Base-by-base conservation (phyloP, 2,329 filamentous ascomycete genomes). In the Calonectria naviculata region DNA sequence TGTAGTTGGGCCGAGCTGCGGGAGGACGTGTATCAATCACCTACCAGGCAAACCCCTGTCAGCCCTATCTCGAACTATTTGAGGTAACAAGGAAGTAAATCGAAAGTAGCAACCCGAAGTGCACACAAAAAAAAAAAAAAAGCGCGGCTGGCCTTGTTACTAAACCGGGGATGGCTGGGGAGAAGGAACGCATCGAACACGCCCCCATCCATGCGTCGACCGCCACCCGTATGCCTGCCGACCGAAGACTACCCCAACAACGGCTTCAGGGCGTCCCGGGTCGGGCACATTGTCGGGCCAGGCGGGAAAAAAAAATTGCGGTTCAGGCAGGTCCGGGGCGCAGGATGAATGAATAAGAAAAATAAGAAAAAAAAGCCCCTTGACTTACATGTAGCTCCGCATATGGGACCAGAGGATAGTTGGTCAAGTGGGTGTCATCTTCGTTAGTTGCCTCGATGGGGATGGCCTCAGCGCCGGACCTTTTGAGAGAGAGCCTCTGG, bases 1-100 rank as follows among this genome's bases (percentile, higher is more conserved):
- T 93, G 84, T 94, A 95, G 83, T 98, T 95, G 73, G 91, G 91
- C 73, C 94, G 92, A 73, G 92, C 91, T 61, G 90, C 89, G 56
- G 91, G 89, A 58, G 95, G 95, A 65, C 96, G 93, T 65, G 90
- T 93, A 84, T 98, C 96, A 76, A 88, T 86, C 75, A 98, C 91
- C 95, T 97, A 68, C 72, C 70, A 73, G 72, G 71, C 64, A 76
- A 74, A 68, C 67, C 70, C 75, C 71, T 76, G 80, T 81, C 76
- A 81, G 79, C 78, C 74, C 73, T 75, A 77, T 78, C 71, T 69
- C 65, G 65, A 77, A 77, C 63, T 52, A 73, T 71, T 72, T 38
- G 65, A 74, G 42, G 24, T 36, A 69, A 41, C 44, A 65, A 65
- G 44, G 62, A 44, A 54, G 67, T 56, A 73, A 65, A 70, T n/a